Conservation (phyloP, 2,329 filamentous ascomycete species). For the Ambrosiella xylebori region DNA sequence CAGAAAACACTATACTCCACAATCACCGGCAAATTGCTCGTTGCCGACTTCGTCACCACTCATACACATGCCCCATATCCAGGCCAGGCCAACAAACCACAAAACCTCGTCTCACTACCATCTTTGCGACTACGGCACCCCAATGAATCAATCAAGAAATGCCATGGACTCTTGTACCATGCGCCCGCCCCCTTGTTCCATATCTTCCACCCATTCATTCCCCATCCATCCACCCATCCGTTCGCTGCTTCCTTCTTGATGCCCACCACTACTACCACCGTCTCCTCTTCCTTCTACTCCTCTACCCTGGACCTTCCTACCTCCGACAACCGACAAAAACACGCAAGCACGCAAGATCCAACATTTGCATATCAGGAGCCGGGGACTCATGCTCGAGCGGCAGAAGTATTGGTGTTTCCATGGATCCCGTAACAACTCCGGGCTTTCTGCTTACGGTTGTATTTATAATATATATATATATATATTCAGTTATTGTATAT, state of each 20-base stretch:
- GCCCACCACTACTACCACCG: background rate
- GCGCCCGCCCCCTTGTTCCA: background rate
- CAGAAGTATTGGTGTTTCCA: background rate
- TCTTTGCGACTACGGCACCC: background rate
- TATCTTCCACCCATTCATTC: no score
- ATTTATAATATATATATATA: no score
- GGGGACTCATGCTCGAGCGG: background rate
- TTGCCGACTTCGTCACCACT: background rate
- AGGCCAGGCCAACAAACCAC: background rate
- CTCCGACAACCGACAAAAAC: no score
- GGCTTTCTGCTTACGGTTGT: background rate
- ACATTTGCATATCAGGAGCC: background rate
- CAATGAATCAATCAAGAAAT: background rate
- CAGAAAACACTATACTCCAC: no score
- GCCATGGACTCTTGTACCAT: background rate
- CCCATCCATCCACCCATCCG: no score
- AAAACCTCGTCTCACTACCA: background rate
- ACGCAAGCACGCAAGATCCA: background rate
- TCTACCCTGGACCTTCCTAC: background rate
- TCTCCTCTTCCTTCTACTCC: background rate
- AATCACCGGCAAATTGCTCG: no score
- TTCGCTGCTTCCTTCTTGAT: background rate
- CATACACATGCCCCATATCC: no score
- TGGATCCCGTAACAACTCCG: background rate
- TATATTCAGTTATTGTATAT: no score